phyloP scores from a whole-genome alignment of 345 rosid species.

The Eutrema yunnanense region DNA sequence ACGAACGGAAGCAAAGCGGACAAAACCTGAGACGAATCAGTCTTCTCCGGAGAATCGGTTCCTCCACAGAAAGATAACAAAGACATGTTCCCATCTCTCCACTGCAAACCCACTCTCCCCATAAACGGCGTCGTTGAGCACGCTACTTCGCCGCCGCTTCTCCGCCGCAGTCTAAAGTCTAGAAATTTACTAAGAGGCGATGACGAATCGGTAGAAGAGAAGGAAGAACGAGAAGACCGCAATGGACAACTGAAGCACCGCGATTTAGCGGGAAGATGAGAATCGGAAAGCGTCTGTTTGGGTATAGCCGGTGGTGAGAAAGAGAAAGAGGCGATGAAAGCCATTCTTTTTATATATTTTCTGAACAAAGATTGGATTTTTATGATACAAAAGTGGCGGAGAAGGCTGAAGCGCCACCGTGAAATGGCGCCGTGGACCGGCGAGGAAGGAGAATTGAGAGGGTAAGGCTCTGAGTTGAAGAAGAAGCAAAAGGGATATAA shows the following conservation, averaged over 20 bases:
- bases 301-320: constrained; percentile 20
- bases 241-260: background rate
- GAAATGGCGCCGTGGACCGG: constrained; percentile 12
- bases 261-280: background rate
- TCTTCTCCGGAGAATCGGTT: constrained; percentile 28
- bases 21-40: constrained; percentile 61
- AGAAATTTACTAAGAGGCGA: background rate
- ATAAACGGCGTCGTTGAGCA: constrained; percentile 68
- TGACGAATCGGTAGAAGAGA: background rate
- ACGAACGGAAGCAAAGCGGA: constrained; percentile 93
- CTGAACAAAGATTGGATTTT: background rate
- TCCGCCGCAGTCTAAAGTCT: constrained; percentile 11
- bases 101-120: constrained; percentile 68
- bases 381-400: background rate
- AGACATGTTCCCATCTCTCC: constrained; percentile 73
- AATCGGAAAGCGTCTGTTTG: constrained; percentile 3
- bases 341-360: constrained; percentile 23
- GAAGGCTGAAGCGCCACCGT: constrained; percentile 21
- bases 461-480: constrained; percentile 18
- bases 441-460: constrained; percentile 7
- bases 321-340: constrained; percentile 26
- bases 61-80: constrained; percentile 55
- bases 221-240: background rate
- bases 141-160: constrained; percentile 33
- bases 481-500: background rate